Percentiles rank a stretch among this genome's conserved stretches.
Conservation (phyloP, 257 asterid genomes). For the Mitragyna speciosa region DNA sequence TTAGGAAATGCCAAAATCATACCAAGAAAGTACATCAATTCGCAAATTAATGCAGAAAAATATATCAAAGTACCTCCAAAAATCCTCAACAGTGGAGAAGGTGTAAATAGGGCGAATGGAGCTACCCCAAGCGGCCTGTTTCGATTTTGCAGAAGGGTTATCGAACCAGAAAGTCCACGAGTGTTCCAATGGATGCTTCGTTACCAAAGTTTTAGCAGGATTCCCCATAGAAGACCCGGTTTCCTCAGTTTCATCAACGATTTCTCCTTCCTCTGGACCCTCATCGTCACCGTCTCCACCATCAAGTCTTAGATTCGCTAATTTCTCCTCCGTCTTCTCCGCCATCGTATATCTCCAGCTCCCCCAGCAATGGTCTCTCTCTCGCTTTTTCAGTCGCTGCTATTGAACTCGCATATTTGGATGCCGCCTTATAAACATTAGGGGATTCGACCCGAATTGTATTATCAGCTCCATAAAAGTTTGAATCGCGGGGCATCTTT, state of each 20-base stretch:
- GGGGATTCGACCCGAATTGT: no score
- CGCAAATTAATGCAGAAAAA: not conserved
- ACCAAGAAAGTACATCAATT: not conserved
- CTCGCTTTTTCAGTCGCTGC: not conserved
- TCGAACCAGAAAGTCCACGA: constrained; percentile 51
- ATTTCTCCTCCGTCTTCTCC: constrained; percentile 3
- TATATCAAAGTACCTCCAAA: constrained; percentile 36
- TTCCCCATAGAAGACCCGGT: constrained; percentile 16
- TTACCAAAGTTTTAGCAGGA: constrained; percentile 10
- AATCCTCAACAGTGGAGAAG: constrained; percentile 52
- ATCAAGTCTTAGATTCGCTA: not conserved
- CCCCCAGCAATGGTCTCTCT: not conserved
- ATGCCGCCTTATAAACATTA: no score
- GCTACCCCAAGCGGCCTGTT: constrained; percentile 41
- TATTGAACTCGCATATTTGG: no score
- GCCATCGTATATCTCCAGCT: constrained; percentile 5
- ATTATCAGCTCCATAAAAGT: no score
- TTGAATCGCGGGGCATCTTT: no score
- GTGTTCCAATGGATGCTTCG: constrained; percentile 41
- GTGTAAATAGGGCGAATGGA: constrained; percentile 43
- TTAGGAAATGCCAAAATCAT: not conserved
- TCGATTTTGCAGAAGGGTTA: constrained; percentile 36
- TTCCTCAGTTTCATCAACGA: constrained; percentile 33
- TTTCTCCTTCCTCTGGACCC: constrained; percentile 46
- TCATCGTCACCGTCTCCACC: not conserved